phyloP scores from a whole-genome alignment of 2,329 filamentous ascomycete genomes.

The Fusarium abutilonis region DNA sequence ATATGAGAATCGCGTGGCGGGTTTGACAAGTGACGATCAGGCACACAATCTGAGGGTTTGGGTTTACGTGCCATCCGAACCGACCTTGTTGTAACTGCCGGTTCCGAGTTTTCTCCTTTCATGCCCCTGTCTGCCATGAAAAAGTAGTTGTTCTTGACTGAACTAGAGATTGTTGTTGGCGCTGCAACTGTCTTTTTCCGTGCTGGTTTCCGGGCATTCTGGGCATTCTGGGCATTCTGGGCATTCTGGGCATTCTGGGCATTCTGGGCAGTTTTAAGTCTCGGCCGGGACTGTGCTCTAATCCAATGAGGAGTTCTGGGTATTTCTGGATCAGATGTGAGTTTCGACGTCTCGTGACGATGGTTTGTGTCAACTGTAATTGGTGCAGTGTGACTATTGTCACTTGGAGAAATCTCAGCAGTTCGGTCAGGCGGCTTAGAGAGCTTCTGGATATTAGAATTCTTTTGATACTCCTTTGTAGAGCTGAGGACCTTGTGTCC shows the following conservation, averaged over 20 bases:
- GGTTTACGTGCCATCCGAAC: slow-evolving; percentile 34
- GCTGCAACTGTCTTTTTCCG: slow-evolving; percentile 21
- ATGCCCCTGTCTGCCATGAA: slow-evolving; percentile 46
- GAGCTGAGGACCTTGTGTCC: background rate
- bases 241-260: slow-evolving; percentile 2
- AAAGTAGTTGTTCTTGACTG: slow-evolving; percentile 48
- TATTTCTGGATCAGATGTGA: slow-evolving; percentile 24
- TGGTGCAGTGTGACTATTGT: slow-evolving; percentile 9
- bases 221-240: slow-evolving; percentile 4
- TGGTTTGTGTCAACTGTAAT: slow-evolving; percentile 8
- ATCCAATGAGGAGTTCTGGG: slow-evolving; percentile 13
- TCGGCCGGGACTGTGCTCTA: slow-evolving; percentile 16
- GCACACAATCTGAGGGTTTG: slow-evolving; percentile 47
- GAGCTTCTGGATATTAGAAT: slow-evolving; percentile 8
- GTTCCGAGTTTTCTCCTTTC: slow-evolving; percentile 34
- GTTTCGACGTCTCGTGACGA: slow-evolving; percentile 15
- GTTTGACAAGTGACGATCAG: slow-evolving; percentile 32
- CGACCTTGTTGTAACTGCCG: slow-evolving; percentile 37
- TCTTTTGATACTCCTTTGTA: slow-evolving; percentile 8
- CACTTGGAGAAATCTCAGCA: background rate
- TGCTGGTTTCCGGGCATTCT: slow-evolving; percentile 7
- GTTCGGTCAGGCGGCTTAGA: slow-evolving; percentile 4
- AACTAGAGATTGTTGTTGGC: slow-evolving; percentile 21
- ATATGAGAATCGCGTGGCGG: slow-evolving; percentile 16
- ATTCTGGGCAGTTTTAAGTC: slow-evolving; percentile 3